Evolutionary conservation across 352 stramenopile genomes (phyloP).

Genomic region (Globisporangium orthogonon): DNA sequence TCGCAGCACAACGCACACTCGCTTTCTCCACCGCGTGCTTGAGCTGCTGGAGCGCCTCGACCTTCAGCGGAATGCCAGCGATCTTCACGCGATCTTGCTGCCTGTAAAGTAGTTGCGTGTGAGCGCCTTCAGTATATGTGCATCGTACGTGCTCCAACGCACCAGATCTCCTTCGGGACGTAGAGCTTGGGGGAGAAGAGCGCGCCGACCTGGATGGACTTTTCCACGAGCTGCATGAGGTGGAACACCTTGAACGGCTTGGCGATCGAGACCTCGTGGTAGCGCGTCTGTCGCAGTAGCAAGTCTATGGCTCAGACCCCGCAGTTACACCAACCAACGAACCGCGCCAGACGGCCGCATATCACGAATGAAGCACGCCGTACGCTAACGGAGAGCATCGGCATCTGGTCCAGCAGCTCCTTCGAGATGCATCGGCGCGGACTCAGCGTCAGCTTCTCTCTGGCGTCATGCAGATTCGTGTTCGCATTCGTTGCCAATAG

Average conservation of each 20-base stretch:
- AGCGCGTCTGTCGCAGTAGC: slow-evolving; percentile 29
- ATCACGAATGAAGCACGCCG: not conserved
- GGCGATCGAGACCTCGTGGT: slow-evolving; percentile 44
- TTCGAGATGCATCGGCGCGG: slow-evolving; percentile 52
- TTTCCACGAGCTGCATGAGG: slow-evolving; percentile 76
- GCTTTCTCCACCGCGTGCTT: slow-evolving; percentile 66
- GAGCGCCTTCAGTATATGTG: too few species aligned
- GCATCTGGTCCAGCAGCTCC: slow-evolving; percentile 69
- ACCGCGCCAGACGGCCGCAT: not conserved
- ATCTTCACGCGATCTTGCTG: slow-evolving; percentile 65
- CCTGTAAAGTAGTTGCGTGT: slow-evolving; percentile 3
- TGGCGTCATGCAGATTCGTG: not conserved
- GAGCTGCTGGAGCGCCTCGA: slow-evolving; percentile 56
- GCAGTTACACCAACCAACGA: not conserved
- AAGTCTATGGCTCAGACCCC: not conserved
- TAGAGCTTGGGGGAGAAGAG: slow-evolving; percentile 71
- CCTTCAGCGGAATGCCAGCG: slow-evolving; percentile 47
- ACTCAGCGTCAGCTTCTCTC: slow-evolving; percentile 28
- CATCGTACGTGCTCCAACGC: not conserved
- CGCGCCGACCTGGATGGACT: slow-evolving; percentile 67
- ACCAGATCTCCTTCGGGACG: slow-evolving; percentile 77
- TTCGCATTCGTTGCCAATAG: not conserved
- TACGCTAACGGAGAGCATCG: slow-evolving; percentile 54
- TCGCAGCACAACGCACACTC: slow-evolving; percentile 27
- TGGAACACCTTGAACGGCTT: slow-evolving; percentile 69